Base-by-base conservation (phyloP, 2,329 filamentous ascomycete genomes). In the Aspergillus hortae region DNA sequence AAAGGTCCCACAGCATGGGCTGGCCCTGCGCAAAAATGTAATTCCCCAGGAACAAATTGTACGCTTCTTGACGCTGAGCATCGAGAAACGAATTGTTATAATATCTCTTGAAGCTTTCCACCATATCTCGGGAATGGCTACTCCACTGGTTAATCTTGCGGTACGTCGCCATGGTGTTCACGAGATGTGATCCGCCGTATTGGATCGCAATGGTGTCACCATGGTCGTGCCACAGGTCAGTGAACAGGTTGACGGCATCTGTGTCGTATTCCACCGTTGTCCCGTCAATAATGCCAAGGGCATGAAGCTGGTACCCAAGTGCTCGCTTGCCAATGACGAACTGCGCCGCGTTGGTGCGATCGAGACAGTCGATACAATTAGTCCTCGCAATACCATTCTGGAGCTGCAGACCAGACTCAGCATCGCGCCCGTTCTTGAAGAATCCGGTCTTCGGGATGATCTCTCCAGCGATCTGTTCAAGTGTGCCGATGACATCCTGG, bases 141-240 rank as follows among this genome's bases (percentile, higher is more conserved):
- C 91, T 95, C 94, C 94, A 99, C 69, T 97, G 92, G 61, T 97
- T 97, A 69, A 96, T 95, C 73, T 97, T 97, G 52, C 94, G 88
- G 70, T 99, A 99, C 4, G 94, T 99, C 59, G 95, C 92, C 92
- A 99, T 97, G 0, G 94, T 99, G 68, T 99, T 99, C 62, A 99
- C 94, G 0, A 99, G 81, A 70, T 99, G 94, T 2, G 92, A 97
- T 9, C 94, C 94, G 51, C 94, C 94, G 62, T 99, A 99, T 68
- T 99, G 94, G 49, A 97, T 88, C 1, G 94, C 94, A 64, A 99
- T 97, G 4, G 92, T 96, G 70, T 99, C 94, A 52, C 94, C 94
- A 66, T 99, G 94, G 61, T 95, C 91, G 69, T 97, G 92, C 74
- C 92, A 96, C 92, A 99, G 97, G 64, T 95, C 89, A 1, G 94